phyloP scores from a whole-genome alignment of 257 asterid genomes.

The Jaltomata sinuosa region DNA sequence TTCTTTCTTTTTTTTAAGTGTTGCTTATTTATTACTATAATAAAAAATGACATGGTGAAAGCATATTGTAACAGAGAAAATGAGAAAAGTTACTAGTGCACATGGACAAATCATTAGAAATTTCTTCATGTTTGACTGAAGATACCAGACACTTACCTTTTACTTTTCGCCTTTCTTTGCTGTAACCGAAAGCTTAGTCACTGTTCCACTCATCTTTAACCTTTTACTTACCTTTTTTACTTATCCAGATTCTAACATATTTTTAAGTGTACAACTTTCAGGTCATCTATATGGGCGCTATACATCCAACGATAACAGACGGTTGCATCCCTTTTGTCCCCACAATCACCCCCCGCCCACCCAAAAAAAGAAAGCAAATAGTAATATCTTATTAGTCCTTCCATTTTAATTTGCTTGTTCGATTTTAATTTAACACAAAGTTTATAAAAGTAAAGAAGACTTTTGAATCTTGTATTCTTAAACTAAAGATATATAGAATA shows the following conservation, averaged over 20 bases:
- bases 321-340: background rate
- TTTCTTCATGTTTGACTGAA: background rate
- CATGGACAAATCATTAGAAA: background rate
- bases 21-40: background rate
- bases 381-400: too few species aligned
- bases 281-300: background rate
- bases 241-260: background rate
- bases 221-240: background rate
- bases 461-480: too few species aligned
- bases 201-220: slow-evolving; percentile 3
- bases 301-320: background rate
- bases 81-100: background rate
- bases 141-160: background rate
- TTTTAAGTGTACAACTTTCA: background rate
- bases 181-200: background rate
- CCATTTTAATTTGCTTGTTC: too few species aligned
- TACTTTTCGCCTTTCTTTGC: background rate
- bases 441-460: too few species aligned
- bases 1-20: background rate
- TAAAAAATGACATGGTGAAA: background rate
- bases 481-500: too few species aligned
- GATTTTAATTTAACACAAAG: too few species aligned
- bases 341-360: background rate
- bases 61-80: background rate
- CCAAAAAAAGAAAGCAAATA: background rate